Conservation (phyloP, 345 rosid species). For the Punica granatum region DNA sequence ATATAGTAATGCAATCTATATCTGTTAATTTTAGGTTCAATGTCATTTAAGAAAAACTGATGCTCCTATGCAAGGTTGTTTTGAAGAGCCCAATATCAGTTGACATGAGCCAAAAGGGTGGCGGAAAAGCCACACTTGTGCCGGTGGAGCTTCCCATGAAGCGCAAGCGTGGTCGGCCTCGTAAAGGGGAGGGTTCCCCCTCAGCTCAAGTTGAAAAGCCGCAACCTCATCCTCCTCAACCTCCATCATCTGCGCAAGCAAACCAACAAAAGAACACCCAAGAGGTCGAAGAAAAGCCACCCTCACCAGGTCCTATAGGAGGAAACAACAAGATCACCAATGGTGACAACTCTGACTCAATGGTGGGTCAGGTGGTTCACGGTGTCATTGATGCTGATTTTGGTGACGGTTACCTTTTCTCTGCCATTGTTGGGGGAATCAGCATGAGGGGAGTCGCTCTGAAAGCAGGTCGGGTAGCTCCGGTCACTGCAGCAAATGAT, state of each 20-base stretch:
- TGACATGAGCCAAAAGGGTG: background rate
- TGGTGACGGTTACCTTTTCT: background rate
- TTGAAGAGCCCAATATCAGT: background rate
- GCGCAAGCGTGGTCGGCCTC: constrained; percentile 3
- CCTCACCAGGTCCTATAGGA: background rate
- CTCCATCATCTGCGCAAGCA: background rate
- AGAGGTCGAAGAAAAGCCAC: background rate
- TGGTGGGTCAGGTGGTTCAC: background rate
- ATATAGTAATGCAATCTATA: no score
- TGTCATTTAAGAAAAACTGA: no score
- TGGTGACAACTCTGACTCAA: background rate
- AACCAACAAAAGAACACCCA: background rate
- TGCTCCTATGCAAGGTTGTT: background rate
- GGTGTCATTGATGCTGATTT: constrained; percentile 1
- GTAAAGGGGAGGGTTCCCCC: constrained; percentile 2
- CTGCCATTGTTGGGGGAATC: background rate
- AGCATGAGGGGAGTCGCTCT: background rate
- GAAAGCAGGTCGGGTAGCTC: background rate
- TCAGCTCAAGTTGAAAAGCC: background rate
- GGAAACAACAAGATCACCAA: background rate
- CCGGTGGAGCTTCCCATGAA: background rate
- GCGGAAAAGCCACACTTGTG: background rate
- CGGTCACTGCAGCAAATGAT: background rate
- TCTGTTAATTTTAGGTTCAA: background rate
- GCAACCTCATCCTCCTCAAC: background rate